These are phyloP conservation scores for Coleophoma cylindrospora DNA, from an alignment of 2,329 filamentous ascomycete species.

Conservation along the genomic window DNA sequence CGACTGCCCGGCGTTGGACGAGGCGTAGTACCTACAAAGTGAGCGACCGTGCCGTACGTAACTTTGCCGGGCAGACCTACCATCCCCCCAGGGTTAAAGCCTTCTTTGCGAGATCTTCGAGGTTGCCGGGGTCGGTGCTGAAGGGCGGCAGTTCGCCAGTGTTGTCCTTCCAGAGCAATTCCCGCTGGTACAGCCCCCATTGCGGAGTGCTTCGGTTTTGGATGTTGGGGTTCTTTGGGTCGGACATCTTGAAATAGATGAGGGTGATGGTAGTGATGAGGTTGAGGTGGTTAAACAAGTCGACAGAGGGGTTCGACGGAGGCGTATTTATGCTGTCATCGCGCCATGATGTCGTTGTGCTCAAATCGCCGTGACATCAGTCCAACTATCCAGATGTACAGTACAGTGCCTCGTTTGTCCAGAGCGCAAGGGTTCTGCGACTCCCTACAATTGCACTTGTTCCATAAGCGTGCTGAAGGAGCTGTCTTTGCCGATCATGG, in stretches of 20 bases:
- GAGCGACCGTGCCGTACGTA: no score
- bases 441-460: no score
- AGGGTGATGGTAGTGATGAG: not conserved
- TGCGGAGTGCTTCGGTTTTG: slow-evolving; percentile 44
- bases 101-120: slow-evolving; percentile 52
- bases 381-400: no score
- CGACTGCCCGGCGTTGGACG: slow-evolving; percentile 50
- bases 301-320: no score
- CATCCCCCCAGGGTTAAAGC: slow-evolving; percentile 53
- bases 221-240: slow-evolving; percentile 47
- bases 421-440: no score
- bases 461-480: no score
- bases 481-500: no score
- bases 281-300: no score
- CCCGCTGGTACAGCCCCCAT: slow-evolving; percentile 48
- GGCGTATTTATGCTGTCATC: no score
- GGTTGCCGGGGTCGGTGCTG: slow-evolving; percentile 50
- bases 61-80: slow-evolving; percentile 16
- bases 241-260: slow-evolving; percentile 21
- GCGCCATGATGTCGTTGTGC: no score
- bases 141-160: slow-evolving; percentile 43
- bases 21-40: slow-evolving; percentile 41
- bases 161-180: slow-evolving; percentile 49
- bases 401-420: no score
- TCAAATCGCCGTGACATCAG: no score